phyloP scores from a whole-genome alignment of 176 grass and related monocot species.

The Canna indica region DNA sequence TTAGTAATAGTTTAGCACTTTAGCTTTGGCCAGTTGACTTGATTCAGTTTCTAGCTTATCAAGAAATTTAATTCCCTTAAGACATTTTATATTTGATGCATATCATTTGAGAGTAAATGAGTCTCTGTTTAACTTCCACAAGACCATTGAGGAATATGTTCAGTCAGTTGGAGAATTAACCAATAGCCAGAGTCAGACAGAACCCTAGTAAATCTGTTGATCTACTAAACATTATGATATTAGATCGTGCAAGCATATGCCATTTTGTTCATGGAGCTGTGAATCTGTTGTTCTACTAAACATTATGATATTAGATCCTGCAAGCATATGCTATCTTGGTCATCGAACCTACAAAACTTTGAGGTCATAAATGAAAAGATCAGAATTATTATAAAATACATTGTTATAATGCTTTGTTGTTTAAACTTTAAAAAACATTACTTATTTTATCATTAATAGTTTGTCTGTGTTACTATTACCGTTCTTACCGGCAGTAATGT shows the following conservation, averaged over 20 bases:
- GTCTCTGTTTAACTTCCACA: not conserved
- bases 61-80: not conserved
- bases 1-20: too few relatives aligned
- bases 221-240: conserved; percentile 89
- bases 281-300: too few relatives aligned
- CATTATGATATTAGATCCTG: conserved; percentile 79
- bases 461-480: not conserved
- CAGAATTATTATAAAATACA: conserved; percentile 57
- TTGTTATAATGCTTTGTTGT: conserved; percentile 84
- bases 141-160: conserved; percentile 35
- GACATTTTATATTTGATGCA: not conserved
- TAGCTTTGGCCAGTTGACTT: not conserved
- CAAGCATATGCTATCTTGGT: conserved; percentile 96
- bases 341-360: conserved; percentile 82
- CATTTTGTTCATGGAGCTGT: too few relatives aligned
- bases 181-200: conserved; percentile 40
- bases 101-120: not conserved
- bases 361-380: conserved; percentile 69
- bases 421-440: conserved; percentile 71
- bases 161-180: conserved; percentile 82
- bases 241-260: too few relatives aligned
- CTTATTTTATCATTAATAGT: not conserved
- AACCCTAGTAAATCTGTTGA: conserved; percentile 80
- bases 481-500: not conserved
- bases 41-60: not conserved